Conservation (phyloP, 129 eudicot genomes). For the Silybum marianum region DNA sequence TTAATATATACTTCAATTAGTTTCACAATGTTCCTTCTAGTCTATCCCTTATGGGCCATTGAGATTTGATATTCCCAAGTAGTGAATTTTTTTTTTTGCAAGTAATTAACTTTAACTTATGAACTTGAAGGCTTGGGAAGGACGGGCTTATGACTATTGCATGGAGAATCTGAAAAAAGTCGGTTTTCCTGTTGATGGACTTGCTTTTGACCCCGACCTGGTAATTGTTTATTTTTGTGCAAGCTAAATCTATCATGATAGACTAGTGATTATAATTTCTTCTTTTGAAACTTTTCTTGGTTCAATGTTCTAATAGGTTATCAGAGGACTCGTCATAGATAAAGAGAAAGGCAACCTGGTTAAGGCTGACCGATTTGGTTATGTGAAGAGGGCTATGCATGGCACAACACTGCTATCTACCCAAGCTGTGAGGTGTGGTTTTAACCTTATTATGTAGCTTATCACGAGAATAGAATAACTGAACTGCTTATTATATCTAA, state of each 20-base stretch:
- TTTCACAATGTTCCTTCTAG: neutral
- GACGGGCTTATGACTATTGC: conserved; percentile 94
- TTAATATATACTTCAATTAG: neutral
- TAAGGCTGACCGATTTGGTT: conserved; percentile 97
- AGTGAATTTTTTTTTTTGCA: conserved; percentile 11
- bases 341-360: conserved; percentile 96
- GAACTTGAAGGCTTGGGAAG: conserved; percentile 94
- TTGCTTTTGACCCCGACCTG: conserved; percentile 94
- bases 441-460: neutral
- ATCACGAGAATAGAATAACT: neutral
- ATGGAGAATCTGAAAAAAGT: conserved; percentile 77
- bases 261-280: conserved; percentile 3
- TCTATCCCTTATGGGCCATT: neutral
- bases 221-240: conserved; percentile 37
- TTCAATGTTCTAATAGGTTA: conserved; percentile 56
- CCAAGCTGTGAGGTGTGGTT: conserved; percentile 70
- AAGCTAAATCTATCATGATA: neutral
- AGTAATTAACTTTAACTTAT: conserved; percentile 5
- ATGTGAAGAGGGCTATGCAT: conserved; percentile 98
- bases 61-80: neutral
- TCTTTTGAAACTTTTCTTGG: neutral
- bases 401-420: conserved; percentile 92
- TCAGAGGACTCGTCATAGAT: conserved; percentile 95
- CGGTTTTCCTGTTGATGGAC: conserved; percentile 98
- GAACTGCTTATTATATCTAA: neutral